Evolutionary conservation across 2,329 filamentous ascomycete species (phyloP).

Genomic region (Anthostomella pinea): DNA sequence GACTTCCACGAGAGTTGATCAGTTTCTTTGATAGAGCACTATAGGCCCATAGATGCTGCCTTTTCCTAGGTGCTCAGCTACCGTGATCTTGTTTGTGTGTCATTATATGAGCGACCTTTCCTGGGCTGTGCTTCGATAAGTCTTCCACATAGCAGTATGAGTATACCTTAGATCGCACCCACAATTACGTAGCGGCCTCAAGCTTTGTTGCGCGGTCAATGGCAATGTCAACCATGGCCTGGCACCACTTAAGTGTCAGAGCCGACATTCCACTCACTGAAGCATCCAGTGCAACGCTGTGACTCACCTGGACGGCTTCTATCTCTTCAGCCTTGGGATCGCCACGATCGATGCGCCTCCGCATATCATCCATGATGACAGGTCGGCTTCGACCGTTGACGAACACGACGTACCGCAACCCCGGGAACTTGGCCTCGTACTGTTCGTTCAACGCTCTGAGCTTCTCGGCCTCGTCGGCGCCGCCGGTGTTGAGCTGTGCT

Average conservation of each 20-base stretch:
- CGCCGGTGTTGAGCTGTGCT: constrained; percentile 61
- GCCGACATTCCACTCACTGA: too few species aligned
- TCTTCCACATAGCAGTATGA: not conserved
- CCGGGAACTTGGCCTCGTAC: constrained; percentile 80
- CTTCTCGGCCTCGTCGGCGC: constrained; percentile 53
- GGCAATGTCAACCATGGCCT: constrained; percentile 93
- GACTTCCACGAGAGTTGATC: too few species aligned
- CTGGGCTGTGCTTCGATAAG: too few species aligned
- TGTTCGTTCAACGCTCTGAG: constrained; percentile 66
- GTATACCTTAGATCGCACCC: not conserved
- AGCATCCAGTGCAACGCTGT: constrained; percentile 25
- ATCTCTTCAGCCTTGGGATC: constrained; percentile 65
- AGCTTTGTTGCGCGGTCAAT: constrained; percentile 72
- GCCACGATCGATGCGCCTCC: constrained; percentile 64
- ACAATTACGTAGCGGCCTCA: constrained; percentile 13
- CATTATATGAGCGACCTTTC: too few species aligned
- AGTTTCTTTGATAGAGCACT: too few species aligned
- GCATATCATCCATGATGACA: constrained; percentile 81
- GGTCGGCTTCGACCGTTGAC: constrained; percentile 76
- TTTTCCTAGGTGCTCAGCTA: too few species aligned
- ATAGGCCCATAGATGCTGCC: too few species aligned
- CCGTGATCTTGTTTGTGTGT: too few species aligned
- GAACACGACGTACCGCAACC: constrained; percentile 85
- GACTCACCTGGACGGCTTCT: constrained; percentile 61
- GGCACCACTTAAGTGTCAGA: too few species aligned